Evolutionary conservation across 768 basidiomycete genomes (phyloP), one percentile per base, ranked within the genome.

Genomic region (Infundibulicybe gibba): DNA sequence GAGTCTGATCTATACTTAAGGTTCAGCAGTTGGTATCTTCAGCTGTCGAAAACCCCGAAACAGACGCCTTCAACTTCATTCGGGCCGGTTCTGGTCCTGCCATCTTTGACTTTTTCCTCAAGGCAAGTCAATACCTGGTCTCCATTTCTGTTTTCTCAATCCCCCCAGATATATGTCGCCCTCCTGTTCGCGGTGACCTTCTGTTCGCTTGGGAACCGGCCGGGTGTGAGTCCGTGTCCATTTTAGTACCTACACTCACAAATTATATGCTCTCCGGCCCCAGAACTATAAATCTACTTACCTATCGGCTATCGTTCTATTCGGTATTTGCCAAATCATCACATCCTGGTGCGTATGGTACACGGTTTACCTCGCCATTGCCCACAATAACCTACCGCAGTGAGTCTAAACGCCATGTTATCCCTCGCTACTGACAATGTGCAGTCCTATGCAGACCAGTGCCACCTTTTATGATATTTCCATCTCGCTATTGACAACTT

Each of bases 121-220:
- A 87, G 71, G 65, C 25, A 25, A 25, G 8, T 25, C 25, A 25
- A 25, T 25, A 25, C 25, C 25, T 25, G 3, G 25, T 8, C 8
- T 25, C 8, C 25, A 4, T 25, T 8, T 25, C 8, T 25, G 8
- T 25, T 25, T 25, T 25, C 25, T 25, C 25, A 25, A 3, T 8
- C 3, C 8, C 25, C 8, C 25, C 25, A 25, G 25, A 8, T 95
- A 41, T 95, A 94, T 65, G 88, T 95, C 51, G 87, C 78, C 34
- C 73, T 94, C 40, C 71, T 95, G 54, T 93, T 90, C 65, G 79
- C 93, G 44, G 77, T 87, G 52, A 72, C 83, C 43, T 85, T 92
- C 43, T 91, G 89, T 70, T 93, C 92, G 30, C 82, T 94, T 46
- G 93, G 93, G 34, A 95, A 95, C 67, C 83, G 93, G 42, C 92